phyloP scores from a whole-genome alignment of 2,329 filamentous ascomycete species.

The Ophiostoma sp. region DNA sequence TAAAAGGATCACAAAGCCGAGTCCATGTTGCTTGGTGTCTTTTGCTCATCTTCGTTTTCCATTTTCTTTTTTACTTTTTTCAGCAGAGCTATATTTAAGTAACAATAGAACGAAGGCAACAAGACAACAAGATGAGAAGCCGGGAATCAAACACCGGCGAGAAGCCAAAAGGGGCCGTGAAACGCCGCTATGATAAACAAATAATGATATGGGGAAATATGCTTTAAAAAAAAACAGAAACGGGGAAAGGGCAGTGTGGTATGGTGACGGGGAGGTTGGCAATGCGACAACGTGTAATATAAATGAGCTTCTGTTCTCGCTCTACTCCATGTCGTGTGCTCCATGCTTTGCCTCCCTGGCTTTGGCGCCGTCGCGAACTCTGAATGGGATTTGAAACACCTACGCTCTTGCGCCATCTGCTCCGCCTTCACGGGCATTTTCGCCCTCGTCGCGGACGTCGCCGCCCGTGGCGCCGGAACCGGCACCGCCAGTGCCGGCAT shows the following conservation, averaged over 20 bases:
- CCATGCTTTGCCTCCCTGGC: slow-evolving; percentile 8
- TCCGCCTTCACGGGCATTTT: slow-evolving; percentile 82
- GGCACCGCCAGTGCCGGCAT: slow-evolving; percentile 64
- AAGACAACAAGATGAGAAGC: background rate
- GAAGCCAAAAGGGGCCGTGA: background rate
- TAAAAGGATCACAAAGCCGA: background rate
- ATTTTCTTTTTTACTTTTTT: slow-evolving; percentile 11
- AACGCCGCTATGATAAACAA: slow-evolving; percentile 11
- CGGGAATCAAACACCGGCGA: background rate
- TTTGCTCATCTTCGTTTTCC: slow-evolving; percentile 1
- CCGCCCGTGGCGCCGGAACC: slow-evolving; percentile 83
- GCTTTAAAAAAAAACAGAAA: background rate
- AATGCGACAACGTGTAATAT: background rate
- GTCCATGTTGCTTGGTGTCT: background rate
- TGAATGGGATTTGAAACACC: slow-evolving; percentile 50
- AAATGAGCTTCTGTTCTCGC: background rate
- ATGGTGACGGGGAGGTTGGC: too few species aligned
- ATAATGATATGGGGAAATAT: slow-evolving; percentile 12
- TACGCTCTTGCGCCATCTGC: slow-evolving; percentile 99
- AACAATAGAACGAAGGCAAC: background rate
- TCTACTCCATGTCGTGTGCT: background rate
- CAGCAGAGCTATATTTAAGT: slow-evolving; percentile 7
- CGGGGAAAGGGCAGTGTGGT: background rate
- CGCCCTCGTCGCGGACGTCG: slow-evolving; percentile 85
- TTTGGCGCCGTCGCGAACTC: background rate